Conservation (phyloP, 441 rosid species). For the Iberis amara region DNA sequence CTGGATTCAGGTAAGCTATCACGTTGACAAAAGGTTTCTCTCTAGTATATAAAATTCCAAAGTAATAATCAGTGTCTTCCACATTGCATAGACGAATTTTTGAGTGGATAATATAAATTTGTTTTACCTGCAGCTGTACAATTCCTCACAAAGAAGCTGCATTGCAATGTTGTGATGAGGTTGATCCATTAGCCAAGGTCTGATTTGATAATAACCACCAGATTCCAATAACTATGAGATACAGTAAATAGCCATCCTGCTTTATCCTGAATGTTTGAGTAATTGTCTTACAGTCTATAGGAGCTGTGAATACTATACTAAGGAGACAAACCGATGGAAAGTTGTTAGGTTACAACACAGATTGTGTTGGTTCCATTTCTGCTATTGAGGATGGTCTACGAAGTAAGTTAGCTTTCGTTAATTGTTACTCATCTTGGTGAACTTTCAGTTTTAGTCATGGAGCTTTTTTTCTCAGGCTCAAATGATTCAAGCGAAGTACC, state of each 20-base stretch:
- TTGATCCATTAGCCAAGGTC: conserved; percentile 90
- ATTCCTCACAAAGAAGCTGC: conserved; percentile 94
- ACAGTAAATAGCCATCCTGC: neutral
- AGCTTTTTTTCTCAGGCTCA: conserved; percentile 32
- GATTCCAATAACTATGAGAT: conserved; percentile 2
- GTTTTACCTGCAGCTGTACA: conserved; percentile 55
- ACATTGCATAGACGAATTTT: conserved; percentile 4
- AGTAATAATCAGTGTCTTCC: conserved; percentile 3
- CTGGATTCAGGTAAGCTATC: conserved; percentile 57
- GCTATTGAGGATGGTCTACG: conserved; percentile 70
- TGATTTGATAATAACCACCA: conserved; percentile 16
- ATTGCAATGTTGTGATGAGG: conserved; percentile 73
- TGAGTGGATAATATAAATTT: conserved; percentile 20
- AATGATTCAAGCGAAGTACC: conserved; percentile 26
- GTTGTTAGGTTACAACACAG: conserved; percentile 61
- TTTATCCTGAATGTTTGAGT: conserved; percentile 13
- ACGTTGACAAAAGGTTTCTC: neutral
- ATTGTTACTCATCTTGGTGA: conserved; percentile 9
- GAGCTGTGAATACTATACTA: conserved; percentile 69
- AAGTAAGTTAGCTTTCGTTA: conserved; percentile 34
- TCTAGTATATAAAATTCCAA: neutral
- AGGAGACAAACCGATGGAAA: conserved; percentile 60
- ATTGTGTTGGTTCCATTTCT: conserved; percentile 67
- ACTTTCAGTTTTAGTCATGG: conserved; percentile 16
- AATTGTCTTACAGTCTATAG: conserved; percentile 56